A percentile compares a stretch with the other conserved stretches of the same genome.
Evolutionary conservation across 2,329 filamentous ascomycete genomes (phyloP).

Genomic region (Pseudogymnoascus sp.): DNA sequence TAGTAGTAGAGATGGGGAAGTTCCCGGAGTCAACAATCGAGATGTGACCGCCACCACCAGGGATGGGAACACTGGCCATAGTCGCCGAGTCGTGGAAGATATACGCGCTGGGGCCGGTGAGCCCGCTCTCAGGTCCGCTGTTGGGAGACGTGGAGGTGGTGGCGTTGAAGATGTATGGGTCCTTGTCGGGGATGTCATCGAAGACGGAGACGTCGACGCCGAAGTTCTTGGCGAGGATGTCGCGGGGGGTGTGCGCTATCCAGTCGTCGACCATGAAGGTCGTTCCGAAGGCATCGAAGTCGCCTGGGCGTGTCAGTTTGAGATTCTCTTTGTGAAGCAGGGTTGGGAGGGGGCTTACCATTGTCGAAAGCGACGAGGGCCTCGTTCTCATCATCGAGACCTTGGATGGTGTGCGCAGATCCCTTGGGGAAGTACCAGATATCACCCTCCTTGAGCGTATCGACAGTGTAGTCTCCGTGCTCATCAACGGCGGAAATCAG

Average conservation of each 20-base stretch:
- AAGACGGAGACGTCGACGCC: slow-evolving; percentile 53
- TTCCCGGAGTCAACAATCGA: slow-evolving; percentile 58
- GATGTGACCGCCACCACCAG: slow-evolving; percentile 52
- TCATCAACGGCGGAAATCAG: slow-evolving; percentile 54
- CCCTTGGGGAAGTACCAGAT: slow-evolving; percentile 65
- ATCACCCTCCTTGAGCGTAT: slow-evolving; percentile 50
- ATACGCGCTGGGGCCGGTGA: slow-evolving; percentile 51
- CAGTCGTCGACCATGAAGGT: slow-evolving; percentile 66
- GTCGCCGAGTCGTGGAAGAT: slow-evolving; percentile 50
- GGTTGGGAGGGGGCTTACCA: slow-evolving; percentile 27
- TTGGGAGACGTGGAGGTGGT: slow-evolving; percentile 41
- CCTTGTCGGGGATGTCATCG: slow-evolving; percentile 44
- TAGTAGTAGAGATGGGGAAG: slow-evolving; percentile 56
- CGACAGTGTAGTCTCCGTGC: slow-evolving; percentile 45
- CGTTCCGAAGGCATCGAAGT: slow-evolving; percentile 57
- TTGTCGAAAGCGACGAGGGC: slow-evolving; percentile 60
- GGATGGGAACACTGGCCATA: slow-evolving; percentile 31
- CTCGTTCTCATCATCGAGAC: slow-evolving; percentile 57
- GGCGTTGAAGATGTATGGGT: slow-evolving; percentile 54
- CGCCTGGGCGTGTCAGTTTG: slow-evolving; percentile 17
- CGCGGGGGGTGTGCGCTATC: slow-evolving; percentile 56
- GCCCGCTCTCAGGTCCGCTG: slow-evolving; percentile 36
- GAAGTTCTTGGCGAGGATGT: slow-evolving; percentile 60
- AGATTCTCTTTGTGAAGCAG: too few species aligned
- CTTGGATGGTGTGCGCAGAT: slow-evolving; percentile 53